Evolutionary conservation across 108 stramenopile genomes (phyloP).

Genomic region (Cyclotella kingstonii): DNA sequence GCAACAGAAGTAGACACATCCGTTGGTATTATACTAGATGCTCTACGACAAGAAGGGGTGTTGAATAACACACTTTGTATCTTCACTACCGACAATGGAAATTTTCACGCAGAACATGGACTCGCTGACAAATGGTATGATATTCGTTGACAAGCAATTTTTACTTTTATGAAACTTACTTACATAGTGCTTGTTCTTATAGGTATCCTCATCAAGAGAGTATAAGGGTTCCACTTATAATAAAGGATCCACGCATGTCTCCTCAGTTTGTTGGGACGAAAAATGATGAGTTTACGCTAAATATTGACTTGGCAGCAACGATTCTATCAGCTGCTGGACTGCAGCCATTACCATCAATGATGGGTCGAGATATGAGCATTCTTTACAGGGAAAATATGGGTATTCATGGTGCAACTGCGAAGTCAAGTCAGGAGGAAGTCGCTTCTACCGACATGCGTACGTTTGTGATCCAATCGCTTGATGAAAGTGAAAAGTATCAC

Average conservation of each 20-base stretch:
- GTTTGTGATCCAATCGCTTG: conserved; percentile 31
- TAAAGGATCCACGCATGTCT: conserved; percentile 69
- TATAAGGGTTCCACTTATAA: conserved; percentile 69
- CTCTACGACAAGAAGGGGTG: conserved; percentile 45
- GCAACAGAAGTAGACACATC: conserved; percentile 77
- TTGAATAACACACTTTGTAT: conserved; percentile 66
- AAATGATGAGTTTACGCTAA: conserved; percentile 61
- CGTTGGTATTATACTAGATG: conserved; percentile 46
- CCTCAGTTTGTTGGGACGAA: conserved; percentile 41
- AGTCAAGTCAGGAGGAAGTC: conserved; percentile 23
- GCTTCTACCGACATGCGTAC: conserved; percentile 10
- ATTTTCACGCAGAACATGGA: conserved; percentile 66
- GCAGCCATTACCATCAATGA: conserved; percentile 48
- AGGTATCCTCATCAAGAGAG: conserved; percentile 66
- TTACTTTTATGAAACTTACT: too few relatives aligned
- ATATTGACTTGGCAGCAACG: conserved; percentile 66
- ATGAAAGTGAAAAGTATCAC: conserved; percentile 44
- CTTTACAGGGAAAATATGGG: conserved; percentile 49
- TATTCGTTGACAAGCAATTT: too few relatives aligned
- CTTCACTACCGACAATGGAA: conserved; percentile 72
- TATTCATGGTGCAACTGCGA: conserved; percentile 21
- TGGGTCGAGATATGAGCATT: conserved; percentile 65
- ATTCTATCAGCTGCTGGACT: conserved; percentile 66
- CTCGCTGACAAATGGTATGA: conserved; percentile 70
- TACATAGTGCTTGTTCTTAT: too few relatives aligned